These are phyloP conservation scores for Cryptococcus sp. DNA, from an alignment of 1,284 basidiomycete genomes.

Conservation along the genomic window DNA sequence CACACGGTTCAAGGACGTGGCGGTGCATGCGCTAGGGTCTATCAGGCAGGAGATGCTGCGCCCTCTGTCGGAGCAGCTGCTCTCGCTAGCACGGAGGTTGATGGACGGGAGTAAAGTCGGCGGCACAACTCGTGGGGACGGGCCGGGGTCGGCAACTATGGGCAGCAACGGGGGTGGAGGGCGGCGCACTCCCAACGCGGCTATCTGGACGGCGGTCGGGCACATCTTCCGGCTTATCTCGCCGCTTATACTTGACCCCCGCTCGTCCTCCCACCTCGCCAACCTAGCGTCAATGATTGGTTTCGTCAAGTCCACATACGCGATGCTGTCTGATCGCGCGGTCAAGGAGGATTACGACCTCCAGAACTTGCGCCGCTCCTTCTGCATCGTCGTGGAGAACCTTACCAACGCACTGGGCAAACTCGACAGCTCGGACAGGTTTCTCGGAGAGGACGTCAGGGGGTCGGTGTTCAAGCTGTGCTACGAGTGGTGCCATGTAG, in stretches of 20 bases:
- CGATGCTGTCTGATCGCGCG: conserved; percentile 68
- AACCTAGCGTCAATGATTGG: conserved; percentile 76
- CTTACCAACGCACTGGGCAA: conserved; percentile 74
- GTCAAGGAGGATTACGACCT: conserved; percentile 73
- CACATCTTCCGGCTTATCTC: conserved; percentile 85
- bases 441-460: conserved; percentile 71
- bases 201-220: conserved; percentile 81
- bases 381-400: conserved; percentile 82
- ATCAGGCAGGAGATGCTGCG: conserved; percentile 74
- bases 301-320: conserved; percentile 78
- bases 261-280: conserved; percentile 62
- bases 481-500: conserved; percentile 90
- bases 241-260: conserved; percentile 67
- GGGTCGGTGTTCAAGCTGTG: conserved; percentile 79
- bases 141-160: conserved; percentile 5
- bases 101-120: conserved; percentile 51
- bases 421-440: conserved; percentile 68
- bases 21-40: conserved; percentile 81
- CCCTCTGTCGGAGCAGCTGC: conserved; percentile 78
- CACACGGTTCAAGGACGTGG: conserved; percentile 74
- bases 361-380: conserved; percentile 79
- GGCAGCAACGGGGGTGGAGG: too few relatives aligned
- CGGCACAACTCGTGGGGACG: conserved; percentile 9
- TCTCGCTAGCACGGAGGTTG: conserved; percentile 73
- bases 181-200: conserved; percentile 55